phyloP scores from a whole-genome alignment of 2,329 filamentous ascomycete genomes.

The Penicillium fuscoglaucum region DNA sequence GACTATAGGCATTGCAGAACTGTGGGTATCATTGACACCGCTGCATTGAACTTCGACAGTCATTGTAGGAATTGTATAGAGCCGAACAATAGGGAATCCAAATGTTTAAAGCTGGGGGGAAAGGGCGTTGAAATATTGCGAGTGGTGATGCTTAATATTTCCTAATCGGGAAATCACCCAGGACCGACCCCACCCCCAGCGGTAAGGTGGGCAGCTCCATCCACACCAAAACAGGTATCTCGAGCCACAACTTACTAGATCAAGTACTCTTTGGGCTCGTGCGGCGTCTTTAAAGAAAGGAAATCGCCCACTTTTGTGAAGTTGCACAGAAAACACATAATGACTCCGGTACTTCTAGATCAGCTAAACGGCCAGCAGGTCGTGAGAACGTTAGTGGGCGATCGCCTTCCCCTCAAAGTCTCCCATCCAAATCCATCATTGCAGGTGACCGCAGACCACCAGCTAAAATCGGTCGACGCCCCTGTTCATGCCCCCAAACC shows the following conservation, averaged over 20 bases:
- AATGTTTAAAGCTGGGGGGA: no score
- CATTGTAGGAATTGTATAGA: no score
- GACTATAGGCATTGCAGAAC: no score
- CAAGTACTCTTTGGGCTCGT: not conserved
- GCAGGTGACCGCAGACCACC: conserved; percentile 61
- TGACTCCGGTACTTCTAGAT: conserved; percentile 19
- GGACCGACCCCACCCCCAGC: no score
- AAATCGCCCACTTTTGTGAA: not conserved
- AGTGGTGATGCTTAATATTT: no score
- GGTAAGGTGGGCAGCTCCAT: no score
- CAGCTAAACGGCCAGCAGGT: conserved; percentile 7
- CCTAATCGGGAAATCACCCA: no score
- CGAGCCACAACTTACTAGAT: conserved; percentile 7
- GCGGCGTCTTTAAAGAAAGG: not conserved
- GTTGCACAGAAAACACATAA: conserved; percentile 1
- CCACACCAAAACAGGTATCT: no score
- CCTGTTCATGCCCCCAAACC: conserved; percentile 56
- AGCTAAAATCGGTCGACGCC: conserved; percentile 57
- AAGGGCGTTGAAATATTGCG: no score
- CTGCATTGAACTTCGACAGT: no score
- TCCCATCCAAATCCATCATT: conserved; percentile 55
- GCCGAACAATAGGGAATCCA: no score
- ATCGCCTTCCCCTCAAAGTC: conserved; percentile 12
- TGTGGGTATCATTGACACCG: no score
- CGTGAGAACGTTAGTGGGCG: conserved; percentile 4